Conservation (phyloP, 202 grass and related monocot species). For the Setaria italica region DNA sequence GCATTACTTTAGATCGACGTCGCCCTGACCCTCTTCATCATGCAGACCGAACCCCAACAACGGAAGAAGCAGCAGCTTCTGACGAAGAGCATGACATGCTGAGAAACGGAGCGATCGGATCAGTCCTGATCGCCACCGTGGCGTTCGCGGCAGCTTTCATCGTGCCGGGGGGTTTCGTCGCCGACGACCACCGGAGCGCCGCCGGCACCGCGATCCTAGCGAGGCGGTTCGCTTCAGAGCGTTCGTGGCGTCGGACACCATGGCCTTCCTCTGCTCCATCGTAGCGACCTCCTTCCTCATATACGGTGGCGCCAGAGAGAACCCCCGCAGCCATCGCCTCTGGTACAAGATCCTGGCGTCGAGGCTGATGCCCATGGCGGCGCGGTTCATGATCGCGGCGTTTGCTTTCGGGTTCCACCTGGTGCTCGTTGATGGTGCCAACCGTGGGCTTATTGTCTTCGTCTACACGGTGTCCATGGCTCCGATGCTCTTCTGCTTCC, state of each 20-base stretch:
- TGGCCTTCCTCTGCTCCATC: constrained; percentile 39
- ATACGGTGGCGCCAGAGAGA: not conserved
- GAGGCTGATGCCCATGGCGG: not conserved
- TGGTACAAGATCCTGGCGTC: not conserved
- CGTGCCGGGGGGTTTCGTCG: not conserved
- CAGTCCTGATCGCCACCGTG: constrained; percentile 33
- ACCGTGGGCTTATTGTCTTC: too few relatives aligned
- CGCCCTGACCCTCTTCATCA: too few relatives aligned
- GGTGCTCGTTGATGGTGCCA: too few relatives aligned
- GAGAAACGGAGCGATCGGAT: constrained; percentile 3
- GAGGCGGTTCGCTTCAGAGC: constrained; percentile 37
- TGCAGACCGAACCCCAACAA: too few relatives aligned
- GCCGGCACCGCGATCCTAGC: not conserved
- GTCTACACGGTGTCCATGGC: too few relatives aligned
- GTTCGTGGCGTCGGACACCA: constrained; percentile 23
- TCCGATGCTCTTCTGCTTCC: too few relatives aligned
- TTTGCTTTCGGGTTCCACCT: constrained; percentile 34
- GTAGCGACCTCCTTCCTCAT: constrained; percentile 16
- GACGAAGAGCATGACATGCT: too few relatives aligned
- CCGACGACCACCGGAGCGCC: not conserved
- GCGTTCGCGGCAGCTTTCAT: constrained; percentile 45
- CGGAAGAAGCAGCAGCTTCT: too few relatives aligned
- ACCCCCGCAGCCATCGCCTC: not conserved
- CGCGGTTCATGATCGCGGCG: not conserved
- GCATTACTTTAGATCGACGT: too few relatives aligned